These are phyloP conservation scores for Globisporangium barbulae DNA, from an alignment of 352 stramenopile genomes.

Conservation along the genomic window DNA sequence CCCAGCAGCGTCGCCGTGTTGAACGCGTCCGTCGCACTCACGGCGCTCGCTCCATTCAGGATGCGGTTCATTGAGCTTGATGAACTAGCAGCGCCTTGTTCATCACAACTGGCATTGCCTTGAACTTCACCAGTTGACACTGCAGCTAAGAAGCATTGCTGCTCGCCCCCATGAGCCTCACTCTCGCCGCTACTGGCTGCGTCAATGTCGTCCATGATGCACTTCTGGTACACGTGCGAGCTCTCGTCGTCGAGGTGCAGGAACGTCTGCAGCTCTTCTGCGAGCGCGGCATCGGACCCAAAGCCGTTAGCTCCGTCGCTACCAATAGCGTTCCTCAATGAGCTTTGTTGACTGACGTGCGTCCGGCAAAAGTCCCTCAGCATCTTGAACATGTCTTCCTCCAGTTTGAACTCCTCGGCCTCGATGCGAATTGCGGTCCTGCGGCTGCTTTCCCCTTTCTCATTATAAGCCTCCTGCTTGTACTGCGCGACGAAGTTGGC, in stretches of 20 bases:
- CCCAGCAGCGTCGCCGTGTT: constrained; percentile 10
- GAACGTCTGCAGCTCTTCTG: constrained; percentile 11
- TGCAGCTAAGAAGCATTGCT: not conserved
- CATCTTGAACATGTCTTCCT: constrained; percentile 11
- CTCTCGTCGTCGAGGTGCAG: constrained; percentile 17
- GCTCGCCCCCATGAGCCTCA: no score
- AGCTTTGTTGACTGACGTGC: not conserved
- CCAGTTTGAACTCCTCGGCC: constrained; percentile 9
- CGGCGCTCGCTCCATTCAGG: not conserved
- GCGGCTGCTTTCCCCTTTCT: not conserved
- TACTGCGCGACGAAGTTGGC: constrained; percentile 10
- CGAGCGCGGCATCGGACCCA: constrained; percentile 4
- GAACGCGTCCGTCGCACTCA: constrained; percentile 7
- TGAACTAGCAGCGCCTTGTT: not conserved
- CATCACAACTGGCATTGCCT: not conserved
- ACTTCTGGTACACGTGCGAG: constrained; percentile 12
- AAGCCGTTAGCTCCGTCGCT: not conserved
- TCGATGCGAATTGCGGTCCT: constrained; percentile 10
- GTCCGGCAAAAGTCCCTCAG: not conserved
- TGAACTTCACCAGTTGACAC: not conserved
- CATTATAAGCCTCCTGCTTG: not conserved
- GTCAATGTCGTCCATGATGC: constrained; percentile 16
- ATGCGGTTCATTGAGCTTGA: constrained; percentile 6
- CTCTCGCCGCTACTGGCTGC: not conserved
- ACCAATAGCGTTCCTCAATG: no score